phyloP scores from a whole-genome alignment of 1,284 basidiomycete genomes.

The Puccinia polysora region DNA sequence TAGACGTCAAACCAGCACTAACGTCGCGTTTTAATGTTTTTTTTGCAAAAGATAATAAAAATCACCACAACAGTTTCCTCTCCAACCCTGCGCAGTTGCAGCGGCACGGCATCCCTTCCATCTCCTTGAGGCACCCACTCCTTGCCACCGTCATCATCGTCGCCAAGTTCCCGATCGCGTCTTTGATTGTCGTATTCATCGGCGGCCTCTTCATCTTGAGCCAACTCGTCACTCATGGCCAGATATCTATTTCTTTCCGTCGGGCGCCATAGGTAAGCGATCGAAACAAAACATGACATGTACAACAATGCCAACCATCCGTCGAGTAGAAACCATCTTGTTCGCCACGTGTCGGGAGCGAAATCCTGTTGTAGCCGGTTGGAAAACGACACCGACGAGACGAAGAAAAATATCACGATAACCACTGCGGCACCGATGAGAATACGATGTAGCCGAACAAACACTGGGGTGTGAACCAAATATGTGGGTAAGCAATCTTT shows the following conservation, averaged over 20 bases:
- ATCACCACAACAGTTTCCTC: slow-evolving; percentile 67
- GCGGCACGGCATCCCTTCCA: slow-evolving; percentile 42
- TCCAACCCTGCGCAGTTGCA: slow-evolving; percentile 50
- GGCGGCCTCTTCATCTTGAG: slow-evolving; percentile 69
- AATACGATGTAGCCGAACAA: slow-evolving; percentile 70
- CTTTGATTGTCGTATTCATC: slow-evolving; percentile 47
- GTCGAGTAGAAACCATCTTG: slow-evolving; percentile 92
- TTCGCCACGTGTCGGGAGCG: slow-evolving; percentile 84
- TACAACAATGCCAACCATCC: slow-evolving; percentile 89
- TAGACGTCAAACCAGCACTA: not conserved
- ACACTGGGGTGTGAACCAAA: slow-evolving; percentile 50
- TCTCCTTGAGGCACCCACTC: slow-evolving; percentile 44
- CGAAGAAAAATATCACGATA: slow-evolving; percentile 82
- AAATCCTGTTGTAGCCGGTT: slow-evolving; percentile 87
- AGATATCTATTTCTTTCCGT: slow-evolving; percentile 85
- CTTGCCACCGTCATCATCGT: slow-evolving; percentile 55
- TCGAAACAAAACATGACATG: slow-evolving; percentile 70
- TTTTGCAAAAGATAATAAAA: not conserved
- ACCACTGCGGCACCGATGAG: slow-evolving; percentile 77
- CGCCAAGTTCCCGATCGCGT: slow-evolving; percentile 54
- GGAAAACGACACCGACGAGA: slow-evolving; percentile 85
- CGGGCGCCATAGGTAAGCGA: slow-evolving; percentile 90
- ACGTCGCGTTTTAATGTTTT: too few relatives aligned
- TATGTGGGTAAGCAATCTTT: slow-evolving; percentile 2
- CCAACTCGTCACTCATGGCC: slow-evolving; percentile 76